Evolutionary conservation across 306 rosid species (phyloP).

Genomic region (Begonia peltatifolia): DNA sequence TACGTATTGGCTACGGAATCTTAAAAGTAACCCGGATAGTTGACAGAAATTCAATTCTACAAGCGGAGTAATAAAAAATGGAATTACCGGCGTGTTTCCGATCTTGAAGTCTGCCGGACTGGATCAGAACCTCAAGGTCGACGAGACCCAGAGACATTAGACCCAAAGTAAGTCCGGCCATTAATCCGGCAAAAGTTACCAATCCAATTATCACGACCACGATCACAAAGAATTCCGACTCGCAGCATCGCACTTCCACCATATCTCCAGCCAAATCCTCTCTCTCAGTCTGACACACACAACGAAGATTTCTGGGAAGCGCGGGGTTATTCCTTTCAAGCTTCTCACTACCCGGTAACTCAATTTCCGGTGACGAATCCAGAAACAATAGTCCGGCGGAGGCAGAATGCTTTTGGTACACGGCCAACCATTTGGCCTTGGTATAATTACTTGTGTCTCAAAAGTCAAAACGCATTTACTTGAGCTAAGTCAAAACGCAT

Average conservation of each 20-base stretch:
- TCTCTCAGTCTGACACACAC: background rate
- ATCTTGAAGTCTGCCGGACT: conserved; percentile 36
- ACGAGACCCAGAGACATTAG: conserved; percentile 41
- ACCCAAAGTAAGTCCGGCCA: conserved; percentile 55
- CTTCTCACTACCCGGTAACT: too few species aligned
- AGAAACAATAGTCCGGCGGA: too few species aligned
- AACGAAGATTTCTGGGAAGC: too few species aligned
- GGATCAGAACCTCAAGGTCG: conserved; percentile 62
- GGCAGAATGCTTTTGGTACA: too few species aligned
- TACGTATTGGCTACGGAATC: too few species aligned
- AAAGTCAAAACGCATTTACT: too few species aligned
- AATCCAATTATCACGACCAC: conserved; percentile 16
- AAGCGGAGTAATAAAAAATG: background rate
- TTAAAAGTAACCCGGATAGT: background rate
- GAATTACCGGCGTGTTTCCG: conserved; percentile 46
- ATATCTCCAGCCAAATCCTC: background rate
- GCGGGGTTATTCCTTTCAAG: too few species aligned
- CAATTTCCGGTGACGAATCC: too few species aligned
- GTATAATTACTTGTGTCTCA: too few species aligned
- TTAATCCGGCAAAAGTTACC: conserved; percentile 32
- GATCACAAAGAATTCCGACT: conserved; percentile 24
- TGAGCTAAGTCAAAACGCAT: too few species aligned
- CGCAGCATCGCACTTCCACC: conserved; percentile 24
- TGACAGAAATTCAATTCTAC: too few species aligned
- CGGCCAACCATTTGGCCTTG: too few species aligned